A percentile compares a stretch with the other conserved stretches of the same genome.
These are phyloP conservation scores for Boletus pseudopeckii DNA, from an alignment of 768 basidiomycete species.

Conservation along the genomic window DNA sequence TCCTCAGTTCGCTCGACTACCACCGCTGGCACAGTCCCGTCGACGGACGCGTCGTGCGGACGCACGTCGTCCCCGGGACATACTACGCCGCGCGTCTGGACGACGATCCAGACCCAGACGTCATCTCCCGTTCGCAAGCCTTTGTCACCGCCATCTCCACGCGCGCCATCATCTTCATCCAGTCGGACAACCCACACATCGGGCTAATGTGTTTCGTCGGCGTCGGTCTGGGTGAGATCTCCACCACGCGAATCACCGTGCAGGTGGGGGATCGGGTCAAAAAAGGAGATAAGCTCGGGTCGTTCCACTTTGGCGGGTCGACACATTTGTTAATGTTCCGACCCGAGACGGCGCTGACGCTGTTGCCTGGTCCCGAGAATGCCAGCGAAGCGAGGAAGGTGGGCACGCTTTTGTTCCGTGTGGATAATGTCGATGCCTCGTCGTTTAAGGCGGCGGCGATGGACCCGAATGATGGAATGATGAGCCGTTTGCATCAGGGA, in stretches of 20 bases:
- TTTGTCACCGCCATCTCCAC: constrained; percentile 51
- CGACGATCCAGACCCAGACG: constrained; percentile 26
- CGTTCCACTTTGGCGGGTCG: constrained; percentile 65
- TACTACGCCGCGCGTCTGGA: constrained; percentile 43
- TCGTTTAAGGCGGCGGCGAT: too few relatives aligned
- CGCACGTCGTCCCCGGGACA: constrained; percentile 46
- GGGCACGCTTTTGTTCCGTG: constrained; percentile 19
- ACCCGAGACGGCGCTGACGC: constrained; percentile 24
- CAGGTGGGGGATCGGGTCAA: constrained; percentile 41
- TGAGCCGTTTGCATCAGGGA: too few relatives aligned
- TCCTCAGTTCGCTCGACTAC: constrained; percentile 40
- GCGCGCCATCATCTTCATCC: constrained; percentile 56
- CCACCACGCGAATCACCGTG: constrained; percentile 54
- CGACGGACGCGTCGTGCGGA: constrained; percentile 39
- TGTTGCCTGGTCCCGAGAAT: constrained; percentile 11
- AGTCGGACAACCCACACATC: constrained; percentile 50
- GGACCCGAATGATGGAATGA: neutral
- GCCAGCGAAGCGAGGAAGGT: constrained; percentile 10
- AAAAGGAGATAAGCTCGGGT: constrained; percentile 57
- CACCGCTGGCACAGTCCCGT: constrained; percentile 54
- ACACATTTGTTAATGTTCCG: constrained; percentile 47
- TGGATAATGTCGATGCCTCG: constrained; percentile 1
- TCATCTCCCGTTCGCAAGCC: neutral
- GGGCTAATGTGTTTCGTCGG: constrained; percentile 58
- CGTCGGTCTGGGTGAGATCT: constrained; percentile 62